Percentiles rank a stretch among this genome's conserved stretches.
These are phyloP conservation scores for Beauveria sp. DNA, from an alignment of 2,329 filamentous ascomycete species.

Conservation along the genomic window DNA sequence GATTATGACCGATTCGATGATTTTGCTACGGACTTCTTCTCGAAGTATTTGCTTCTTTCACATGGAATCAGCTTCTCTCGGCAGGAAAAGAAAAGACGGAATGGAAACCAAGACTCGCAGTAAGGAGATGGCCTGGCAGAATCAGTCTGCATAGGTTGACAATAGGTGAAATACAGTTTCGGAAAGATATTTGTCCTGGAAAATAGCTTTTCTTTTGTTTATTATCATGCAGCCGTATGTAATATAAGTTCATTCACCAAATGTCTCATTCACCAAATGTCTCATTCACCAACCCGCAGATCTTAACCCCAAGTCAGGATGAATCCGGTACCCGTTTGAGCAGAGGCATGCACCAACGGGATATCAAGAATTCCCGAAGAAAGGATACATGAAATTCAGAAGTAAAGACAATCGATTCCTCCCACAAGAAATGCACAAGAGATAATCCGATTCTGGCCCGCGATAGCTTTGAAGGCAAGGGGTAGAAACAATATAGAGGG, in stretches of 20 bases:
- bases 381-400: not conserved
- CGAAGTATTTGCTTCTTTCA: constrained; percentile 37
- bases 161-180: not conserved
- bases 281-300: not conserved
- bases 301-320: not conserved
- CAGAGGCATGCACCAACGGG: not conserved
- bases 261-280: not conserved
- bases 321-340: not conserved
- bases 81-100: constrained; percentile 24
- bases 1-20: constrained; percentile 54
- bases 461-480: not conserved
- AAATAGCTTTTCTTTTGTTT: not conserved
- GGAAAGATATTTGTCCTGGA: not conserved
- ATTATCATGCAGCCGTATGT: not conserved
- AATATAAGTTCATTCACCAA: not conserved
- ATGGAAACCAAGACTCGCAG: not conserved
- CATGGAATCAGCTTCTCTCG: constrained; percentile 33
- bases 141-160: not conserved
- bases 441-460: not conserved
- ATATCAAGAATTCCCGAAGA: not conserved
- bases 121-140: not conserved
- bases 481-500: not conserved
- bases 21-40: constrained; percentile 39
- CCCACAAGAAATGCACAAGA: not conserved
- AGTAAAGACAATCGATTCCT: not conserved